phyloP scores from a whole-genome alignment of 441 rosid genomes.

The Adansonia gregorii region DNA sequence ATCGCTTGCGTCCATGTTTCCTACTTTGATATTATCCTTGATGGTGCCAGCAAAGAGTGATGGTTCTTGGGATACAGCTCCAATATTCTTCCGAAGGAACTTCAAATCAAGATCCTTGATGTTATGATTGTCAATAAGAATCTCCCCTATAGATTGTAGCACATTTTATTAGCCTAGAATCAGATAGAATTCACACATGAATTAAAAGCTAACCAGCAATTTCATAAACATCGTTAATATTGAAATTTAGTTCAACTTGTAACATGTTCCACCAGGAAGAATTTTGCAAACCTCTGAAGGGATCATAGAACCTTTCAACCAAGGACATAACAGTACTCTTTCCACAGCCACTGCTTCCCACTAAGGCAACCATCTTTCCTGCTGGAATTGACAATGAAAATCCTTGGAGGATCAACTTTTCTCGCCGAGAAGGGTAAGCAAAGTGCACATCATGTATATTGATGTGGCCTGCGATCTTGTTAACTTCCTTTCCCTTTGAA shows the following conservation, averaged over 20 bases:
- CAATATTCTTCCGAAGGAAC: constrained; percentile 56
- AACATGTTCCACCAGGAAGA: neutral
- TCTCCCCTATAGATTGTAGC: constrained; percentile 42
- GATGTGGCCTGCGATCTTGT: constrained; percentile 52
- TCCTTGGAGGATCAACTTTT: constrained; percentile 50
- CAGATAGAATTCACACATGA: no score
- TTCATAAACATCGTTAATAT: neutral
- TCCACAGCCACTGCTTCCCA: constrained; percentile 76
- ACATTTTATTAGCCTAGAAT: neutral
- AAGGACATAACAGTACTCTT: constrained; percentile 67
- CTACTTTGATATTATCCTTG: constrained; percentile 63
- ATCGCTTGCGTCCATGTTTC: constrained; percentile 59
- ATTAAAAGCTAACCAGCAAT: no score
- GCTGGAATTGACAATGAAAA: constrained; percentile 63
- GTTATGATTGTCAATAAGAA: constrained; percentile 55
- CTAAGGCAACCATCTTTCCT: constrained; percentile 61
- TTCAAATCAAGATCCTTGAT: constrained; percentile 59
- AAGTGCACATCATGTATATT: constrained; percentile 47
- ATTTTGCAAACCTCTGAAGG: constrained; percentile 43
- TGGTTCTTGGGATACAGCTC: constrained; percentile 72
- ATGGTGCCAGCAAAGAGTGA: constrained; percentile 63
- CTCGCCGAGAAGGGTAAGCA: constrained; percentile 62
- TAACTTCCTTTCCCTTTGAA: constrained; percentile 34
- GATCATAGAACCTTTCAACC: constrained; percentile 67
- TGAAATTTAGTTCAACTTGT: neutral